These are phyloP conservation scores for Coemansia sp. DNA, from an alignment of 192 early-diverging fungal species.

Conservation along the genomic window DNA sequence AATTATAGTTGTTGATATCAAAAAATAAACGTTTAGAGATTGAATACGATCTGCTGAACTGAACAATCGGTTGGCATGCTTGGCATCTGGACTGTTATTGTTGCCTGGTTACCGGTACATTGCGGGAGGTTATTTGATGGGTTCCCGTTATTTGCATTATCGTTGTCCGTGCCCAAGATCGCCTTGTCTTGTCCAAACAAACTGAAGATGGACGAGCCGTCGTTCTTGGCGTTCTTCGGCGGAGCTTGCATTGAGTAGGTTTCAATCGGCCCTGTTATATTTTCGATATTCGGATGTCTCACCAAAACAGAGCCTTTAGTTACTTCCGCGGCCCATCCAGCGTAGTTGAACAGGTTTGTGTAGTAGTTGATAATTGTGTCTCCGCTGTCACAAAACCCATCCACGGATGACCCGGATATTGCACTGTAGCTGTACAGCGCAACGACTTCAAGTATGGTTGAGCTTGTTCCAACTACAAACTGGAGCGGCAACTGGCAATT, in stretches of 20 bases:
- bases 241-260: background rate
- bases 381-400: background rate
- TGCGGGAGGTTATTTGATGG: background rate
- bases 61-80: background rate
- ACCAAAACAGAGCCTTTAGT: background rate
- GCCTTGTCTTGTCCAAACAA: background rate
- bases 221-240: background rate
- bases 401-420: background rate
- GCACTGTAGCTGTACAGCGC: conserved; percentile 33
- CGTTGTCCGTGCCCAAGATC: background rate
- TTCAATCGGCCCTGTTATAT: background rate
- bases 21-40: background rate
- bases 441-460: background rate
- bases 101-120: background rate
- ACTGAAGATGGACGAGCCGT: background rate
- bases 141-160: too few relatives aligned
- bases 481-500: conserved; percentile 20
- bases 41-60: background rate
- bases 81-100: background rate
- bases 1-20: background rate
- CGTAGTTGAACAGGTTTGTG: conserved; percentile 28
- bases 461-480: conserved; percentile 1
- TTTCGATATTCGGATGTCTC: background rate
- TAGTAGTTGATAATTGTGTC: conserved; percentile 27
- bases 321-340: conserved; percentile 7